Percentiles rank a stretch among this genome's conserved stretches.
Conservation (phyloP, 805 yeast species). For the Starmerella bombicola region DNA sequence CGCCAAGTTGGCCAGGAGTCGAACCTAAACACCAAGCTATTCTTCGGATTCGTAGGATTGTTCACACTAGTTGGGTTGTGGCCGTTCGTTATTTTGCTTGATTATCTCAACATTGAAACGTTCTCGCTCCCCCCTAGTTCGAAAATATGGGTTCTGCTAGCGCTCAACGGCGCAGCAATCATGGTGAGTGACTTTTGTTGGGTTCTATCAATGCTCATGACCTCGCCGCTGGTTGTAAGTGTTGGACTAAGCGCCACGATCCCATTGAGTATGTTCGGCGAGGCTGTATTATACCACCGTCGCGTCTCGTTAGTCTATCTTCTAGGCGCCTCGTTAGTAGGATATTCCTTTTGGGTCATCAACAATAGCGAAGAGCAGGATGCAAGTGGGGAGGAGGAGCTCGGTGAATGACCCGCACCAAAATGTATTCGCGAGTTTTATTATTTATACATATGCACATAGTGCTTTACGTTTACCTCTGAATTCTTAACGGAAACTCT, state of each 20-base stretch:
- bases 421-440: too few species aligned
- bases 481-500: too few species aligned
- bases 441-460: too few species aligned
- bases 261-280: slow-evolving; percentile 90
- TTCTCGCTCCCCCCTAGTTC: slow-evolving; percentile 56
- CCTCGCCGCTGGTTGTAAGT: slow-evolving; percentile 90
- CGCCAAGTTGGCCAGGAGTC: slow-evolving; percentile 59
- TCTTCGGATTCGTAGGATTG: slow-evolving; percentile 90
- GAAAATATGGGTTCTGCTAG: slow-evolving; percentile 41
- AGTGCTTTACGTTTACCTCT: too few species aligned
- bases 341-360: slow-evolving; percentile 70
- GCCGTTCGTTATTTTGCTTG: slow-evolving; percentile 65
- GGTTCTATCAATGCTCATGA: slow-evolving; percentile 88
- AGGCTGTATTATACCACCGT: slow-evolving; percentile 57
- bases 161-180: slow-evolving; percentile 61
- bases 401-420: background rate
- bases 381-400: slow-evolving; percentile 1
- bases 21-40: slow-evolving; percentile 68
- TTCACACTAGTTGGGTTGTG: slow-evolving; percentile 62
- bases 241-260: slow-evolving; percentile 89
- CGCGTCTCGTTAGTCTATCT: slow-evolving; percentile 50
- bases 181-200: slow-evolving; percentile 85
- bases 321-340: slow-evolving; percentile 69
- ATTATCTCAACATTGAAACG: slow-evolving; percentile 50
- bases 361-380: slow-evolving; percentile 69